Evolutionary conservation across 2,329 filamentous ascomycete genomes (phyloP), one percentile per base, ranked within the genome.

Genomic region (Claviceps paspali): DNA sequence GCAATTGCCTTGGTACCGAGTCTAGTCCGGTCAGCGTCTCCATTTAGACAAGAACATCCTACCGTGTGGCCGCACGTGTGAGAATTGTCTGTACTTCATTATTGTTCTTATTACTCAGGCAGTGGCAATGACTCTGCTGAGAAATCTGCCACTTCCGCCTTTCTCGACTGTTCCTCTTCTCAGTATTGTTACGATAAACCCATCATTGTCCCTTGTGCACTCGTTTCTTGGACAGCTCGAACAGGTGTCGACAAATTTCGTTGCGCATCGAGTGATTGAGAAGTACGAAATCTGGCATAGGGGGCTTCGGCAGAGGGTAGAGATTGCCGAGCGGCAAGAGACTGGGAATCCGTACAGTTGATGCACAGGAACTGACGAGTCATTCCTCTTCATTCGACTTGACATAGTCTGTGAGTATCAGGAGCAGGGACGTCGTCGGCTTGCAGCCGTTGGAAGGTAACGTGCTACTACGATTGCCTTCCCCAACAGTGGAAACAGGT

Each of bases 41-140:
- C 30, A 42, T 42, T 31, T 32, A 37, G 37, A 19, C 31, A 24
- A 11, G 34, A 6, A 10, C 33, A 31, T 37, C 37, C 36, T 32
- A 32, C 35, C 26, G 29, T 30, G 17, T 29, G 5, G 15, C 15
- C 28, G 21, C 21, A n/a, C 22, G 28, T 22, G n/a, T 35, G 10
- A 10, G 9, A 9, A n/a, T 15, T 22, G 15, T 11, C 18, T n/a
- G 33, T 17, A 5, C 29, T 7, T 9, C 38, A 17, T 37, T 23
- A 23, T 26, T 33, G 17, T 29, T 24, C 27, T n/a, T 29, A 8
- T 28, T 11, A 24, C 22, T 5, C 15, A 15, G 18, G 31, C 5
- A 12, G 17, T 22, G 23, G 12, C 14, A 5, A 24, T 33, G 11
- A 15, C n/a, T 12, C 10, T 28, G 15, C 24, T 37, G 27, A 23